Conservation (phyloP, 176 grass and related monocot genomes). For the Eleusine indica region DNA sequence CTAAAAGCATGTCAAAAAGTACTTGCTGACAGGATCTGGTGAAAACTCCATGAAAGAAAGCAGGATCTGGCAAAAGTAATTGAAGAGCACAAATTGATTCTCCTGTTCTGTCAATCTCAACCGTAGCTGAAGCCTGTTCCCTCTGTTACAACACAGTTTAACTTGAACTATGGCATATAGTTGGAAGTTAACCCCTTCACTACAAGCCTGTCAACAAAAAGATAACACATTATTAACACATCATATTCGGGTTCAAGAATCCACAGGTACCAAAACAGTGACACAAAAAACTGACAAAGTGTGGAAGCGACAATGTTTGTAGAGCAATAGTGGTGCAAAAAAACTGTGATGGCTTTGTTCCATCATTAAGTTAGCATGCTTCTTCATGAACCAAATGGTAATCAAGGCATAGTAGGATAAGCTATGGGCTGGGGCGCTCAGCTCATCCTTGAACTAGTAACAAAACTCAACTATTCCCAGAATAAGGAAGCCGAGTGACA, state of each 20-base stretch:
- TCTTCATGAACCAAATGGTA: constrained; percentile 11
- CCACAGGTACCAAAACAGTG: constrained; percentile 25
- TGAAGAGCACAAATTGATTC: not conserved
- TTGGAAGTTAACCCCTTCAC: not conserved
- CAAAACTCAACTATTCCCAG: not conserved
- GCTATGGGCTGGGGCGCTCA: not conserved
- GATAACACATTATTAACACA: not conserved
- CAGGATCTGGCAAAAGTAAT: constrained; percentile 1
- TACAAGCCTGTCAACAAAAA: constrained; percentile 31
- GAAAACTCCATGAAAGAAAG: not conserved
- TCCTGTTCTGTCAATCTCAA: constrained; percentile 12
- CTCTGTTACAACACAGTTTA: constrained; percentile 2
- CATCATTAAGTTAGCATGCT: not conserved
- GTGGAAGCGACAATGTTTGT: constrained; percentile 8
- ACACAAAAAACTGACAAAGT: not conserved
- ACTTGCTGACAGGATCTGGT: not conserved
- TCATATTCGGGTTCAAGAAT: constrained; percentile 15
- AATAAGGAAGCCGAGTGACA: not conserved
- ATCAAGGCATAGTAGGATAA: constrained; percentile 2
- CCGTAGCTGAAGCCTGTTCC: constrained; percentile 7
- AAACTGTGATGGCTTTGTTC: constrained; percentile 7
- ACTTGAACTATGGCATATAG: constrained; percentile 33
- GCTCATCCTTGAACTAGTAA: constrained; percentile 11
- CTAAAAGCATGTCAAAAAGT: constrained; percentile 25
- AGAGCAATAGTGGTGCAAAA: constrained; percentile 22